These are phyloP conservation scores for Neurospora sp. DNA, from an alignment of 495 filamentous ascomycete genomes.

Conservation along the genomic window DNA sequence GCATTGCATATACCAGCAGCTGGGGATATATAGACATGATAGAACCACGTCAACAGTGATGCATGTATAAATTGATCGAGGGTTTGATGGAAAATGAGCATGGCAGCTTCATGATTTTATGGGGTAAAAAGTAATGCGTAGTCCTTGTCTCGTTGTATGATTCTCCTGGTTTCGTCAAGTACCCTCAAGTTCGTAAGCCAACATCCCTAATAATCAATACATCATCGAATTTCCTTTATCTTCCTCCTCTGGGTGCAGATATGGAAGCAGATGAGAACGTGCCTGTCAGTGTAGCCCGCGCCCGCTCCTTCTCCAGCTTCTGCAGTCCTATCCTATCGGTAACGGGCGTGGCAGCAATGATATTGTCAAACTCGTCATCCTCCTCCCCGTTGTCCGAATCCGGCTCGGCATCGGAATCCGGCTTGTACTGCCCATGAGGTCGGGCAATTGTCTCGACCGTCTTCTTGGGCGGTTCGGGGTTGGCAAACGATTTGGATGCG, in stretches of 20 bases:
- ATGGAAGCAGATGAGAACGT: slow-evolving; percentile 20
- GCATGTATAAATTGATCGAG: not conserved
- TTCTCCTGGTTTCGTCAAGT: not conserved
- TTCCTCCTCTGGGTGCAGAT: slow-evolving; percentile 18
- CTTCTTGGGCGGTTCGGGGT: slow-evolving; percentile 41
- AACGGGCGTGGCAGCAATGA: slow-evolving; percentile 78
- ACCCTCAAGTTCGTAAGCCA: not conserved
- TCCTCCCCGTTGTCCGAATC: slow-evolving; percentile 63
- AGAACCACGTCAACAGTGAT: not conserved
- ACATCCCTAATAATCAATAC: no score
- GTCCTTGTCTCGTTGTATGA: not conserved
- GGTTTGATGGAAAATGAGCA: not conserved
- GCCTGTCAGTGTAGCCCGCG: slow-evolving; percentile 18
- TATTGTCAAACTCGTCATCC: slow-evolving; percentile 64
- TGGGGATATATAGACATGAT: not conserved
- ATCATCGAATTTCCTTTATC: not conserved
- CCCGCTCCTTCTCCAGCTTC: slow-evolving; percentile 37
- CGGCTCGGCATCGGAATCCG: slow-evolving; percentile 64
- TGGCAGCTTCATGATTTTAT: not conserved
- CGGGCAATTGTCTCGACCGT: slow-evolving; percentile 50
- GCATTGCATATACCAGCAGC: not conserved
- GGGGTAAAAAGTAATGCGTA: not conserved
- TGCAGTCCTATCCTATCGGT: slow-evolving; percentile 65
- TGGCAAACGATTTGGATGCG: slow-evolving; percentile 75
- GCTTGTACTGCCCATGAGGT: slow-evolving; percentile 36